Base-by-base conservation (phyloP, 805 yeast genomes). In the Hyphopichia homilentoma region DNA sequence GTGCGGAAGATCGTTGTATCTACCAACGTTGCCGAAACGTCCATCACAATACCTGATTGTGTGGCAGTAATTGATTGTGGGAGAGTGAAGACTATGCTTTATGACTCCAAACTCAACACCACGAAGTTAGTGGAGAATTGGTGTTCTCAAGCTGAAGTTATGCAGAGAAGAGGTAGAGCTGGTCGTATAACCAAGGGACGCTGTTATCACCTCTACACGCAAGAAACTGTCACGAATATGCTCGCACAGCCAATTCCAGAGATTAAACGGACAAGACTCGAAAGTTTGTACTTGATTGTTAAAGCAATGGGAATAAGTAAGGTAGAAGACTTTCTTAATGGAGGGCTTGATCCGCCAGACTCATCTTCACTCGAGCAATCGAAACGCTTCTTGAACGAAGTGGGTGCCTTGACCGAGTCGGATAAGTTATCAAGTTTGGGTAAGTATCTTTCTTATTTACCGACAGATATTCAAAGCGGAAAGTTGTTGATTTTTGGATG, bases 101-200 rank as follows among this genome's bases (percentile, higher is more conserved):
- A 79, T 50, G 89, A 86, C 50, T 48, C 86, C 0, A 67, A 62
- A 22, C 65, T 78, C 11, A 84, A 84, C 44, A 73, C 88, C 4
- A 79, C 93, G 0, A 75, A 75, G 33, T 67, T 90, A 29, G 67
- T 78, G 4, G 97, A 90, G 47, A 68, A 71, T 4, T 90, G 95
- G 87, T 86, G 87, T 15, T 89, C 97, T 0, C 75, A 75, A 41
- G 97, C 97, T 0, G 96, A 94, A 48, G 81, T 81, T 15, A 74
- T 78, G 15, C 98, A 90, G 58, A 75, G 98, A 61, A 70, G 96
- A 55, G 98, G 98, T 54, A 84, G 98, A 66, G 90, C 97, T n/a
- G 98, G 98, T 41, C 89, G 98, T 74, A 87, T 90, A 8, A 75
- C 80, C 21, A 68, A 68, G 16, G 98, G 98, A 36, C 63, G 67